Evolutionary conservation across 2,329 filamentous ascomycete genomes (phyloP), one percentile per base, ranked within the genome.

Genomic region (Chaetomium olivaceum): DNA sequence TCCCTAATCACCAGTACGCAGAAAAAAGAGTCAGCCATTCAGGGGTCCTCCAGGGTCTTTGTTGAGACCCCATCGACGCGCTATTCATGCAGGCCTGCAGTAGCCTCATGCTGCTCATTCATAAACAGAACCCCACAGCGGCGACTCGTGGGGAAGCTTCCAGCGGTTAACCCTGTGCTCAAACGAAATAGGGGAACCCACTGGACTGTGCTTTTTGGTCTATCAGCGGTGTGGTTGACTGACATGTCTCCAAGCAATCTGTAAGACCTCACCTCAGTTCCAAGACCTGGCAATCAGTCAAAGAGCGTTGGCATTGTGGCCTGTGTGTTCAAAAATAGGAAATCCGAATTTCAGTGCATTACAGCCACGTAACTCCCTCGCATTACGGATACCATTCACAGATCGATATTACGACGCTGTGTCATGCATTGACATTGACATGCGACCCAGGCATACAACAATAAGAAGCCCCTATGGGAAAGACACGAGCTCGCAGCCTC

Each of bases 51-150:
- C 39, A 23, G 46, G 61, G 46, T 52, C 46, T 58, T 55, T 62
- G 59, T 55, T 56, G 60, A 29, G 50, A 55, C 50, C 25, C 60
- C 60, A 33, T 46, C 11, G 16, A 19, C 23, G 14, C 31, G 61
- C 55, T 63, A 58, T 58, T 23, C 55, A 58, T 58, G 61, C 61
- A n/a, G 36, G 46, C 16, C 19, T 54, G 55, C 54, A 63, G 46
- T 23, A 63, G 61, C 23, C 46, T 33, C 25, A 48, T 43, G 54
- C 39, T 19, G 16, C 36, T 43, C 39, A 43, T n/a, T 43, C 61
- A 58, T 31, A 54, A 51, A 25, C 14, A 9, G 25, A 12, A 14
- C 36, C 59, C 50, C 59, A 52, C 58, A 52, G 31, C 56, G 46
- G 11, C 5, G 39, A 33, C 19, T 12, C 39, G 39, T 48, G 57